Evolutionary conservation across 495 filamentous ascomycete species (phyloP).

Genomic region (Pyronema omphalodes): DNA sequence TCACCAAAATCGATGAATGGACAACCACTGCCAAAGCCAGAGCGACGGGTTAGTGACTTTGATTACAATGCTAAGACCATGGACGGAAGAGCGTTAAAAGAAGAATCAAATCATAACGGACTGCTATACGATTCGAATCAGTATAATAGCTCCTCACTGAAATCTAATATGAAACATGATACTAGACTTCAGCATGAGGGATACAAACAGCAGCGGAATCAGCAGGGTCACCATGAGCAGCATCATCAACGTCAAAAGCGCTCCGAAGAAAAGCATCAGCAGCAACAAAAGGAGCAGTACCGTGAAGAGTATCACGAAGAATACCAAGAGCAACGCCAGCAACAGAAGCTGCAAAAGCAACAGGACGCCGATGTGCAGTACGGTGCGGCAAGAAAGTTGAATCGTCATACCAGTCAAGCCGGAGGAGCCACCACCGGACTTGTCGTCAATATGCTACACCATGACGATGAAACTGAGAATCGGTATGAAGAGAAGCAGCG

Average conservation of each 20-base stretch:
- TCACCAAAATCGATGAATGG: not conserved
- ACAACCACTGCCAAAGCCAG: not conserved
- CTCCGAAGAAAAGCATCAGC: not conserved
- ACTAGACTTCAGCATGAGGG: too few species aligned
- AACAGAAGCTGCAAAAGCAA: not conserved
- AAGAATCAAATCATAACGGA: not conserved
- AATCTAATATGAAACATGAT: too few species aligned
- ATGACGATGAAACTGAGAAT: not conserved
- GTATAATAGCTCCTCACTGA: too few species aligned
- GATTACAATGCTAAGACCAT: not conserved
- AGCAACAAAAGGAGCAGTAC: not conserved
- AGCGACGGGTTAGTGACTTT: not conserved
- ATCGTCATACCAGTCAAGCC: not conserved
- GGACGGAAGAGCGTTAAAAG: not conserved
- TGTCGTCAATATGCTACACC: not conserved
- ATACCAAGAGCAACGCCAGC: not conserved
- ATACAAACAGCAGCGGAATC: too few species aligned
- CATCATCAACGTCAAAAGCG: too few species aligned
- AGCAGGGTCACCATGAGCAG: too few species aligned
- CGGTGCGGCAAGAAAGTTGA: too few species aligned
- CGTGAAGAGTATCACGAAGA: not conserved
- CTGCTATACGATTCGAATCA: too few species aligned
- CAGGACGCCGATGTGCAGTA: too few species aligned
- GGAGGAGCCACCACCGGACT: not conserved
- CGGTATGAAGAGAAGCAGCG: not conserved